Percentiles rank a stretch among this genome's conserved stretches.
phyloP scores from a whole-genome alignment of 768 basidiomycete genomes.

The Chalciporus piperatus region DNA sequence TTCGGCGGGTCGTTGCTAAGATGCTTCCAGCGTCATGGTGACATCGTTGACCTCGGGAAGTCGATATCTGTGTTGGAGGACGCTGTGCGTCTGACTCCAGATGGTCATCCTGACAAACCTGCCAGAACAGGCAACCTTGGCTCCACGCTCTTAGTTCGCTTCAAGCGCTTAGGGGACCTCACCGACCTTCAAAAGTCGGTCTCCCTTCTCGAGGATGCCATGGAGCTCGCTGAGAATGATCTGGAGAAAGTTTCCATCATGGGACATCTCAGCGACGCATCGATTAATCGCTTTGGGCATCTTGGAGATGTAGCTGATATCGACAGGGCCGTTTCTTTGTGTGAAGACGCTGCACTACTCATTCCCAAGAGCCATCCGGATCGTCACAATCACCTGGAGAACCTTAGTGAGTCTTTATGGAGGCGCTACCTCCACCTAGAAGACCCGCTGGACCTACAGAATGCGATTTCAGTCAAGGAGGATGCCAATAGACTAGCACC shows the following conservation, averaged over 20 bases:
- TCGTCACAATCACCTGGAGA: neutral
- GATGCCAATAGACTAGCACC: neutral
- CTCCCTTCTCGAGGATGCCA: neutral
- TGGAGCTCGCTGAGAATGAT: neutral
- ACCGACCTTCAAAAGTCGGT: neutral
- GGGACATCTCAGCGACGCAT: neutral
- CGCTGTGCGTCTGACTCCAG: neutral
- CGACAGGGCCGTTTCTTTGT: neutral
- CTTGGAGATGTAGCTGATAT: neutral
- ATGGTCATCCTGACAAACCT: neutral
- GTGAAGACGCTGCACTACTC: neutral
- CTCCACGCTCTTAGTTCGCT: neutral
- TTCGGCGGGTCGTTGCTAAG: neutral
- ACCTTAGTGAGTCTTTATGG: neutral
- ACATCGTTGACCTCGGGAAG: neutral
- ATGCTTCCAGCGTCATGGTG: neutral
- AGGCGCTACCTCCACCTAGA: neutral
- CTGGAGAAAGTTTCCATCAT: neutral
- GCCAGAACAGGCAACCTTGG: neutral
- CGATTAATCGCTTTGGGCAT: neutral
- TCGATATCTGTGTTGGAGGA: neutral
- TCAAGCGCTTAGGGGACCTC: neutral
- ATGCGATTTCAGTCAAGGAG: neutral
- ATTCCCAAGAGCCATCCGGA: neutral
- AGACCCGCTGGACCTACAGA: neutral